Evolutionary conservation across 331 rosid species (phyloP), one percentile per base, ranked within the genome.

Genomic region (Malus hybrid): DNA sequence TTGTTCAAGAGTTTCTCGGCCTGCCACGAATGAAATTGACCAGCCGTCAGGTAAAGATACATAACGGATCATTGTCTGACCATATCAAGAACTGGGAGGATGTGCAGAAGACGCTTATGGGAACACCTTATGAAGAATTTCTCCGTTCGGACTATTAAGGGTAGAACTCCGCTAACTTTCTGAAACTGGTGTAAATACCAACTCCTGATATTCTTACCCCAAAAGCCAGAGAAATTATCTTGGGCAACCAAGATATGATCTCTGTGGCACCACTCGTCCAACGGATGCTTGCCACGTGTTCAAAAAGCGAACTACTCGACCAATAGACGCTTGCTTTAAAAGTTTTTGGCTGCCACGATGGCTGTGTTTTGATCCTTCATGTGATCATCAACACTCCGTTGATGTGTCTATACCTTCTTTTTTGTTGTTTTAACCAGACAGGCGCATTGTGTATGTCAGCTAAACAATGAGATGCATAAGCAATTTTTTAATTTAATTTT

Each of bases 41-140:
- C 24, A 94, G 99, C 82, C 92, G 85, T 36, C 97, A 94, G 72
- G 89, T 94, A 46, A 92, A 92, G 85, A 92, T 94, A 83, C 99
- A 92, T 74, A 87, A 83, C 52, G 96, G 97, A 44, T 82, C 87
- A 20, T 50, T 92, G 76, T 86, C 92, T 0, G 93, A 90, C 33
- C 93, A 90, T 83, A 80, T 92, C 75, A 81, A 61, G 73, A 89
- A 94, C 85, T 92, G 96, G 97, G 93, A 90, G 4, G 97, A 90
- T 18, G 97, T 94, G 70, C 90, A 82, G 86, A 83, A 39, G 77
- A 82, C 88, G 10, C 91, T 94, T 24, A 74, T 69, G 3, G 97
- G 93, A 69, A 94, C 93, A 24, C 71, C 74, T 20, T 94, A 86
- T 63, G 92, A 90, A 85, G 85, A 81, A 77, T 93, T 92, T 79